A percentile compares a stretch with the other conserved stretches of the same genome.
Conservation (phyloP, 441 rosid genomes). For the Geranium incanum region DNA sequence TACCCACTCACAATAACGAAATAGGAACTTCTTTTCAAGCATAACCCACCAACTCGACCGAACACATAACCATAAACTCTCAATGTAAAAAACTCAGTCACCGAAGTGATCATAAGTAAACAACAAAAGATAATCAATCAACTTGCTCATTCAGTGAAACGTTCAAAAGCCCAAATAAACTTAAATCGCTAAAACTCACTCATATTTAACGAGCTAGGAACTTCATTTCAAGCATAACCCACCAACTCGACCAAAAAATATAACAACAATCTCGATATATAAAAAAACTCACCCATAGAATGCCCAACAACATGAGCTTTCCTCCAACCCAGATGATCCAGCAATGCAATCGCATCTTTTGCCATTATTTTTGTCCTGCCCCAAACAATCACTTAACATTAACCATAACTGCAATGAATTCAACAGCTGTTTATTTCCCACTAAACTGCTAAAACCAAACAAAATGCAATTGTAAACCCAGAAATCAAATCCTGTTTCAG, state of each 20-base stretch:
- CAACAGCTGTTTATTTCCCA: not conserved
- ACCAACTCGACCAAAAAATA: not conserved
- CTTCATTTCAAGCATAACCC: not conserved
- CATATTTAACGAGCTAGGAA: not conserved
- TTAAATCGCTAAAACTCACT: too few species aligned
- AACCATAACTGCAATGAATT: not conserved
- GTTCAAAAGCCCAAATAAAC: too few species aligned
- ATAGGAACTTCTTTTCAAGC: not conserved
- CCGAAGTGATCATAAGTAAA: too few species aligned
- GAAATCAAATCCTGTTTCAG: too few species aligned
- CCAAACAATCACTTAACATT: constrained; percentile 15
- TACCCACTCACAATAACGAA: not conserved
- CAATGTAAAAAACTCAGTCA: not conserved
- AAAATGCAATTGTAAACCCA: too few species aligned
- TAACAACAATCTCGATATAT: not conserved
- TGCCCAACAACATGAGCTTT: constrained; percentile 85
- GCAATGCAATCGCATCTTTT: constrained; percentile 61
- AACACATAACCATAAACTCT: not conserved
- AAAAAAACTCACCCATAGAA: constrained; percentile 68
- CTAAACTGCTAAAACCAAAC: too few species aligned
- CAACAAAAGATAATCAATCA: too few species aligned
- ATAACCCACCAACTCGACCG: not conserved
- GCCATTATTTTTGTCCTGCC: constrained; percentile 86
- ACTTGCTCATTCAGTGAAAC: too few species aligned
- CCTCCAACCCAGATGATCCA: constrained; percentile 92